Conservation (phyloP, 805 yeast species). For the Tetrapisispora phaffii region DNA sequence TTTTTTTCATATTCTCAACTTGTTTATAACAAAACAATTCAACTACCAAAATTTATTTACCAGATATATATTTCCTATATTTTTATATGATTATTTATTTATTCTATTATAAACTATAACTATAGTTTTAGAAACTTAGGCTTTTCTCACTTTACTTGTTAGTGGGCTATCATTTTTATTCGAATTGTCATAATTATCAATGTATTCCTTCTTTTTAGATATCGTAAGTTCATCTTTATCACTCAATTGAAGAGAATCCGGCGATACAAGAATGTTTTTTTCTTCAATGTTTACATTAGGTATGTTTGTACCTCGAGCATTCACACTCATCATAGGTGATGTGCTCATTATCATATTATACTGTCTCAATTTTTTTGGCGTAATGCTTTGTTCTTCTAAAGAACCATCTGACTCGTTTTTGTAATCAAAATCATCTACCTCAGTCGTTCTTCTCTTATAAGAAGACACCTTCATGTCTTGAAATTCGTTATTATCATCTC, state of each 20-base stretch:
- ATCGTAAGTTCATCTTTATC: not conserved
- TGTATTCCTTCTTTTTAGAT: not conserved
- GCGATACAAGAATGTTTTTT: not conserved
- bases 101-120: not conserved
- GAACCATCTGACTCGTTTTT: conserved; percentile 4
- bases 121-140: not conserved
- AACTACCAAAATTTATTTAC: not conserved
- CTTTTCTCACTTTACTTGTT: conserved; percentile 2
- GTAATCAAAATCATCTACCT: conserved; percentile 23
- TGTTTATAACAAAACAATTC: conserved; percentile 1
- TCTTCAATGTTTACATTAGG: not conserved
- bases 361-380: conserved; percentile 21
- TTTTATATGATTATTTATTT: conserved; percentile 1
- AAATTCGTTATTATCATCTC: conserved; percentile 2
- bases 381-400: conserved; percentile 4
- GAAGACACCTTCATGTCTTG: conserved; percentile 5
- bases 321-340: conserved; percentile 6
- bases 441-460: conserved; percentile 22
- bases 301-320: not conserved
- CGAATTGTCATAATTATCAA: not conserved
- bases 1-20: conserved; percentile 2
- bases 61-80: not conserved
- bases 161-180: conserved; percentile 1
- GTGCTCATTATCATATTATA: conserved; percentile 5
- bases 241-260: not conserved